phyloP scores from a whole-genome alignment of 108 stramenopile species.

The Craspedostauros australis region DNA sequence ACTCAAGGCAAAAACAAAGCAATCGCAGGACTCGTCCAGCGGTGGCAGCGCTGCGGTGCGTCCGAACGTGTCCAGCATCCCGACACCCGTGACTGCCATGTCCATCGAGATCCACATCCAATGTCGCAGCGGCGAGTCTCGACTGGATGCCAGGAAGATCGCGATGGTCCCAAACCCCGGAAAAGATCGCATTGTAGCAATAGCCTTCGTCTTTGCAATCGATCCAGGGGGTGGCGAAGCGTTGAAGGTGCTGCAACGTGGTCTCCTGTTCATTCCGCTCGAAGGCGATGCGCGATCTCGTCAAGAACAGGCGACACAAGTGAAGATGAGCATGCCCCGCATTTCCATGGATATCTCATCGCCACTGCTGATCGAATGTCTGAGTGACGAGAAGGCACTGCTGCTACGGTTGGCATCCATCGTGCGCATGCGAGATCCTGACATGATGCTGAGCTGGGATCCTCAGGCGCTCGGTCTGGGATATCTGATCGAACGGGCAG shows the following conservation, averaged over 20 bases:
- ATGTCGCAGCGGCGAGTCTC: conserved; percentile 60
- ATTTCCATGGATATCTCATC: conserved; percentile 42
- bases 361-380: conserved; percentile 38
- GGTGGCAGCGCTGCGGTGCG: too few species aligned
- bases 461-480: conserved; percentile 78
- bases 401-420: conserved; percentile 60
- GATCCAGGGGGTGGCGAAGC: conserved; percentile 84
- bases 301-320: conserved; percentile 4
- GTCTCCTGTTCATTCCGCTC: conserved; percentile 51
- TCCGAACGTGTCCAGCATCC: conserved; percentile 7
- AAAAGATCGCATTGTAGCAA: conserved; percentile 62
- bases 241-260: conserved; percentile 61
- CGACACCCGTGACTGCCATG: conserved; percentile 72
- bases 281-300: conserved; percentile 24
- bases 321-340: conserved; percentile 25
- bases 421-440: conserved; percentile 72
- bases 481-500: conserved; percentile 74
- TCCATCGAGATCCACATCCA: conserved; percentile 84
- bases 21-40: conserved; percentile 17
- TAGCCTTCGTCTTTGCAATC: conserved; percentile 55
- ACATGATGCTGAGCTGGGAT: conserved; percentile 81
- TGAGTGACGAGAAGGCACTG: conserved; percentile 50
- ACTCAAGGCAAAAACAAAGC: conserved; percentile 57
- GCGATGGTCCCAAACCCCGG: conserved; percentile 72
- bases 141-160: conserved; percentile 61